Percentiles rank a stretch among this genome's conserved stretches.
phyloP scores from a whole-genome alignment of 1,139 yeast genomes.

The Taphrina deformans region DNA sequence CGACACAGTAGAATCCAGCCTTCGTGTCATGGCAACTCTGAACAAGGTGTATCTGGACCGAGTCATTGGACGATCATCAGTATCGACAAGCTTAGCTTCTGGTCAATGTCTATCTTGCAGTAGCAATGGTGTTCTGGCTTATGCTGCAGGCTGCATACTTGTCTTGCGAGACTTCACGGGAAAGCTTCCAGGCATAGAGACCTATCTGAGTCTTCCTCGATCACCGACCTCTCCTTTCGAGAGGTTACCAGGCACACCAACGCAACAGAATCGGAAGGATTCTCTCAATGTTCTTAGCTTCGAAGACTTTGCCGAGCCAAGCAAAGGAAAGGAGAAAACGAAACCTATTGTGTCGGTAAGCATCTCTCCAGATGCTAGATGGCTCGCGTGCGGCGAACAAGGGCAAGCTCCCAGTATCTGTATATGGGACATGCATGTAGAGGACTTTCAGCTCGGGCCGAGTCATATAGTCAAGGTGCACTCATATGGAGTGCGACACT shows the following conservation, averaged over 20 bases:
- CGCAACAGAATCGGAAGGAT: neutral
- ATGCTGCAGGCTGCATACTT: conserved; percentile 4
- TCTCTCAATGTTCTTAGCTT: conserved; percentile 5
- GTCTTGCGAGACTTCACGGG: neutral
- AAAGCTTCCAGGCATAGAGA: neutral
- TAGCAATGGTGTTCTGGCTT: neutral
- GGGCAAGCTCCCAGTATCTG: conserved; percentile 25
- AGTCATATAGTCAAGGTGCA: conserved; percentile 14
- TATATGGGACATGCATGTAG: conserved; percentile 15
- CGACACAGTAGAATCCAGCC: no score
- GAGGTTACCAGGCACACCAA: neutral
- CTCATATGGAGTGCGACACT: conserved; percentile 20
- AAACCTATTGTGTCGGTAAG: conserved; percentile 11
- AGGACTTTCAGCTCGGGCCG: neutral
- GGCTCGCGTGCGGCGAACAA: conserved; percentile 20
- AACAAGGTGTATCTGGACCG: neutral
- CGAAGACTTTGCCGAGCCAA: conserved; percentile 20
- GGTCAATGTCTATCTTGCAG: neutral
- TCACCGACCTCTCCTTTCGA: neutral
- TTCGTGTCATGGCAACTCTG: neutral
- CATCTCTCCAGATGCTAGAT: conserved; percentile 11
- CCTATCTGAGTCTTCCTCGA: neutral
- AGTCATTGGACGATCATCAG: neutral
- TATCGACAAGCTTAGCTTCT: neutral
- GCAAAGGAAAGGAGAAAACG: conserved; percentile 18